Evolutionary conservation across 805 yeast genomes (phyloP), one percentile per base, ranked within the genome.

Genomic region (Yarrowia hollandica): DNA sequence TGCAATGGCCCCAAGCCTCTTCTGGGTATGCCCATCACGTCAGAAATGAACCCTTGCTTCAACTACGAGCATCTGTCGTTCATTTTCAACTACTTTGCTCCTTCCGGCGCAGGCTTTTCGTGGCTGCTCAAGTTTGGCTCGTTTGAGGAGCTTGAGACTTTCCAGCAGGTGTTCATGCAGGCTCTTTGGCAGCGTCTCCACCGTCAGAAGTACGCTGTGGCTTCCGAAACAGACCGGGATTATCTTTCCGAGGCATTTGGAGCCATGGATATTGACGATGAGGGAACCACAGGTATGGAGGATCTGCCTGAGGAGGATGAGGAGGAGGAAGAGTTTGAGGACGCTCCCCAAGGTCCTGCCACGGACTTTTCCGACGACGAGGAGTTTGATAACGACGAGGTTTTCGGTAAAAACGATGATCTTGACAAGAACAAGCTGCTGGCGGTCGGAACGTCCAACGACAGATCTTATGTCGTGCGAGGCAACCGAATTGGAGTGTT

Each of bases 401-500:
- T 61, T 23, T 66, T 63, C 59, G 69, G 67, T 31, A 65, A 72
- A 58, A 79, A 77, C 14, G 30, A 16, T 18, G 39, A 31, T 21
- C 22, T n/a, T 12, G 55, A 48, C 38, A 74, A 75, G 50, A 90
- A 90, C 68, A 78, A 82, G 55, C 83, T 82, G 19, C 75, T 90
- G 66, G 84, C 87, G 1, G 84, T 89, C 8, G 91, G 96, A 0
- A 80, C 74, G 62, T 79, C 79, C 59, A 84, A 84, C 64, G 85
- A 88, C 66, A 77, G 94, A 31, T 80, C 96, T 0, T 90, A 80
- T 69, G 91, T 90, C 26, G 84, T 86, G 0, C 82, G 95, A 64
- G 96, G 90, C 14, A 75, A 88, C 69, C 82, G 82, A 63, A 75
- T 90, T 60, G 96, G 96, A 30, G 90, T 90, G 5, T 89, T 90